Percentiles rank a stretch among this genome's conserved stretches.
phyloP scores from a whole-genome alignment of 306 rosid species.

The Acacia crassicarpa region DNA sequence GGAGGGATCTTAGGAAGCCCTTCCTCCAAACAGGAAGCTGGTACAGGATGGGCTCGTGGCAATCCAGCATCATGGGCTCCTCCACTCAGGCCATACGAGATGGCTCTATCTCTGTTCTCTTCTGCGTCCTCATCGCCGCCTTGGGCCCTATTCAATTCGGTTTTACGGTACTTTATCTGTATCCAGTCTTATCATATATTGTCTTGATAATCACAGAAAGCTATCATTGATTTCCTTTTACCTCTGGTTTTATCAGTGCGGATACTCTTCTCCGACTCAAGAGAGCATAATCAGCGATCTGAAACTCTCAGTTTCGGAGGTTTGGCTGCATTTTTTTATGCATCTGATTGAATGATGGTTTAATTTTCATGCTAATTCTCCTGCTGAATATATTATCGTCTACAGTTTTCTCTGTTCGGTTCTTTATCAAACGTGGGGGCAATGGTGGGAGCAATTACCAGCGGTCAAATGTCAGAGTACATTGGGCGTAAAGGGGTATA shows the following conservation, averaged over 20 bases:
- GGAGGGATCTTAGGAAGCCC: constrained; percentile 70
- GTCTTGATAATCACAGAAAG: background rate
- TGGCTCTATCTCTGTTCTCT: constrained; percentile 69
- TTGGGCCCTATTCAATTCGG: constrained; percentile 91
- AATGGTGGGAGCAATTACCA: constrained; percentile 81
- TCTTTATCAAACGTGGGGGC: constrained; percentile 79
- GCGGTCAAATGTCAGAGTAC: constrained; percentile 81
- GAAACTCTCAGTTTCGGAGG: constrained; percentile 72
- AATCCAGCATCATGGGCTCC: constrained; percentile 61
- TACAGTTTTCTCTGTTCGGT: constrained; percentile 74
- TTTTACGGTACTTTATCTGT: constrained; percentile 48
- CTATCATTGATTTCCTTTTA: background rate
- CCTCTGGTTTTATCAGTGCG: constrained; percentile 42
- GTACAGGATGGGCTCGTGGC: constrained; percentile 81
- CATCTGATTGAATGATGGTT: background rate
- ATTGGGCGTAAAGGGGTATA: constrained; percentile 84
- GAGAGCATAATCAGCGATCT: constrained; percentile 58
- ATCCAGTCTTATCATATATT: background rate
- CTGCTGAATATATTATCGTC: constrained; percentile 11
- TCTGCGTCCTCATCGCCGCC: constrained; percentile 83
- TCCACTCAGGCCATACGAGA: constrained; percentile 64
- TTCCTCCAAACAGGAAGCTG: constrained; percentile 87
- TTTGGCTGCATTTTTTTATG: constrained; percentile 7
- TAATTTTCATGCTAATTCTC: background rate
- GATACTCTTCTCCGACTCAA: constrained; percentile 89